Percentiles rank a stretch among this genome's conserved stretches.
Evolutionary conservation across 2,329 filamentous ascomycete genomes (phyloP).

Genomic region (Fusarium piperis): DNA sequence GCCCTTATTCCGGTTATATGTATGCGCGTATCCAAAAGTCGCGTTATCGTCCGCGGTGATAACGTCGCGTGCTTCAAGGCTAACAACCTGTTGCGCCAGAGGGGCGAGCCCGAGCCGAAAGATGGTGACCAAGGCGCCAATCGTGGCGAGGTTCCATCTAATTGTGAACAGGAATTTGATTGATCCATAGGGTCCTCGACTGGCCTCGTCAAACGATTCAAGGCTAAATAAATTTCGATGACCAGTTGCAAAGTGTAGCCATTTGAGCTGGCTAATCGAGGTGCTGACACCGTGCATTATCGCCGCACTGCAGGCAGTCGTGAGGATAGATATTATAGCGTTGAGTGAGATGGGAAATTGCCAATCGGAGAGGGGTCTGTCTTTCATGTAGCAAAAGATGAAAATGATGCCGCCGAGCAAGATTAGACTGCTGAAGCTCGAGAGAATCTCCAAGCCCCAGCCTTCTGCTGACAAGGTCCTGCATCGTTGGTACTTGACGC

Average conservation of each 20-base stretch:
- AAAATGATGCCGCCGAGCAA: not conserved
- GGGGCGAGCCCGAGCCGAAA: constrained; percentile 6
- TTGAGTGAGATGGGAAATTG: constrained; percentile 4
- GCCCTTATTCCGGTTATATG: not conserved
- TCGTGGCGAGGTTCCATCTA: constrained; percentile 10
- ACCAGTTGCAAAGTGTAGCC: constrained; percentile 10
- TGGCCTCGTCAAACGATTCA: constrained; percentile 18
- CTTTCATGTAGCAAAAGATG: constrained; percentile 6
- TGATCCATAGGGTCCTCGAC: constrained; percentile 12
- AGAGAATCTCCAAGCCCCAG: not conserved
- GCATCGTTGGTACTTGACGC: not conserved
- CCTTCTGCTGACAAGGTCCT: not conserved
- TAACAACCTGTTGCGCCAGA: constrained; percentile 8
- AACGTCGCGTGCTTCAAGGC: not conserved
- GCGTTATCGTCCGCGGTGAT: not conserved
- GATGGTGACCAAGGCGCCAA: constrained; percentile 19
- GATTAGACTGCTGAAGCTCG: not conserved
- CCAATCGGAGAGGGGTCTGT: constrained; percentile 11
- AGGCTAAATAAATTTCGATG: not conserved
- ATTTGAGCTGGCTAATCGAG: constrained; percentile 25
- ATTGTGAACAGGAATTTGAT: not conserved
- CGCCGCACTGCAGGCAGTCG: constrained; percentile 5
- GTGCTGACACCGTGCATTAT: constrained; percentile 19
- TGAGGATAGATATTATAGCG: constrained; percentile 3
- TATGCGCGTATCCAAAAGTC: constrained; percentile 12